Evolutionary conservation across 1,284 basidiomycete genomes (phyloP).

Genomic region (Chondrostereum purpureum): DNA sequence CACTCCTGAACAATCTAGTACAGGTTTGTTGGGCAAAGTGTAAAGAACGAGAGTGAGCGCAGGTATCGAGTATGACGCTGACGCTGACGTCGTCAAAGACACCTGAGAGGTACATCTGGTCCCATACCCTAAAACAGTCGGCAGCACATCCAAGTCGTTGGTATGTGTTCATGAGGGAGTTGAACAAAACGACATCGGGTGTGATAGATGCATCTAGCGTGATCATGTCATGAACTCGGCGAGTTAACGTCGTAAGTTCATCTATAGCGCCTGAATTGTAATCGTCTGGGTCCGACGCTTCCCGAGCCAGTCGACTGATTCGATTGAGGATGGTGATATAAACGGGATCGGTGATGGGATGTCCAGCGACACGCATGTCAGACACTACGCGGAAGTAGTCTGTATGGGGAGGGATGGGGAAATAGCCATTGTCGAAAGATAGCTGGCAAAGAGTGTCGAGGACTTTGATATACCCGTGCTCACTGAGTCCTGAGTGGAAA

Average conservation of each 20-base stretch:
- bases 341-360: constrained; percentile 50
- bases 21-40: constrained; percentile 49
- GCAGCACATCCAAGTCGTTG: constrained; percentile 65
- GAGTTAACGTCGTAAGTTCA: constrained; percentile 42
- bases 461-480: constrained; percentile 52
- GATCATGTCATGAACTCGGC: constrained; percentile 74
- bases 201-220: constrained; percentile 71
- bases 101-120: constrained; percentile 58
- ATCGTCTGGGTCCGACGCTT: constrained; percentile 1
- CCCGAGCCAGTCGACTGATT: constrained; percentile 39
- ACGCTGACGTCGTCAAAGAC: constrained; percentile 62
- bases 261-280: constrained; percentile 19
- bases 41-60: constrained; percentile 54
- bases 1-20: constrained; percentile 40
- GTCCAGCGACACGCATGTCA: constrained; percentile 74
- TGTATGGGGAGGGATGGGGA: constrained; percentile 43
- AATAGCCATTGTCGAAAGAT: constrained; percentile 33
- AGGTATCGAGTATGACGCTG: constrained; percentile 81
- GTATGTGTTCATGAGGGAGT: constrained; percentile 89
- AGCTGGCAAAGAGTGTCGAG: constrained; percentile 58
- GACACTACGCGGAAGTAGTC: constrained; percentile 74
- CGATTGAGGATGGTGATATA: constrained; percentile 70
- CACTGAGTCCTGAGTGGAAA: constrained; percentile 39
- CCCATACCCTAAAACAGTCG: constrained; percentile 79
- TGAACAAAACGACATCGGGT: constrained; percentile 75